Base-by-base conservation (phyloP, 2,329 filamentous ascomycete genomes). In the Cladosporium colombiae region DNA sequence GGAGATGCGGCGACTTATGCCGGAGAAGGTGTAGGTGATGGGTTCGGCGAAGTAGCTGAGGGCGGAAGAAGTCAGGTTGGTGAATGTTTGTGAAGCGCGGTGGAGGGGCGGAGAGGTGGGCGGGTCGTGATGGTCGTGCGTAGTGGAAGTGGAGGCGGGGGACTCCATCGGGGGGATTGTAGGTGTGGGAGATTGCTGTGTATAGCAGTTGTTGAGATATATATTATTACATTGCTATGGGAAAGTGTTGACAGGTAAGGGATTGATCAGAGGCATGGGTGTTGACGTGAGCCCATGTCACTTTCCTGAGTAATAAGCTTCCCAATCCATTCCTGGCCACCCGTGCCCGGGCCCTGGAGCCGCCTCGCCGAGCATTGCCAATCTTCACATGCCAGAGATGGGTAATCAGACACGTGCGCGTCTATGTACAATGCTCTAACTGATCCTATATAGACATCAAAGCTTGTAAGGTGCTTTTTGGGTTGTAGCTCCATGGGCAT, bases 31-130 rank as follows among this genome's bases (percentile, higher is more conserved):
- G 73, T 83, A 83, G 40, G 80, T 75, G 53, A 84, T 77, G 18
- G 82, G 82, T 68, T 81, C 82, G 57, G 81, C 79, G 71, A 84
- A 81, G 73, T 82, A 83, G 52, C 77, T 79, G 55, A 77, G 67
- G 49, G 75, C 73, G 49, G 72, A 73, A 5, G 56, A 59, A 13
- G 56, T 59, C 35, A 59, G 25, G 56, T 59, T 59, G 56, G 70
- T 65, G 65, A 75, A 67, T 40, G 57, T 55, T 46, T 62, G 52
- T 13, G 58, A 56, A 31, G 44, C 33, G 33, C 57, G 52, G 52
- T 66, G 49, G 55, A 37, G 53, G 53, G 40, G 62, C 23, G 53
- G 62, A 52, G 44, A 59, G 62, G 40, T 31, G 58, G 60, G 60
- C 31, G 60, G 33, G 7, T 23, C 27, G 33, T 37, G 53, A 31